Percentiles rank a stretch among this genome's conserved stretches.
These are phyloP conservation scores for Dactylonectria macrodidyma DNA, from an alignment of 2,329 filamentous ascomycete species.

Conservation along the genomic window DNA sequence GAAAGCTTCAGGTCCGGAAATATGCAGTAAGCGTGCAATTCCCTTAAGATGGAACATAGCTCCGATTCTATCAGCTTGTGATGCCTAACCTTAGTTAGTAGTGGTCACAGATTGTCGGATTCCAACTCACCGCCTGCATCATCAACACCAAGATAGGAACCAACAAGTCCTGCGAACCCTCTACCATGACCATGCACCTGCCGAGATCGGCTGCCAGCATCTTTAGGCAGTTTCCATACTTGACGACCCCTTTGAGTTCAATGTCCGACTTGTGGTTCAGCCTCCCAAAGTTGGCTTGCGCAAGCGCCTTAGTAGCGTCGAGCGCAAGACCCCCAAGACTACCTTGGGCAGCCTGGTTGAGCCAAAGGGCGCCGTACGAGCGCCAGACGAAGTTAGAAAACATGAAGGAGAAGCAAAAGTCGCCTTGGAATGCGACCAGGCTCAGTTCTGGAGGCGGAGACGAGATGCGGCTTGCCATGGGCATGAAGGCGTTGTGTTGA, in stretches of 20 bases:
- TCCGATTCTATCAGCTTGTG: slow-evolving; percentile 19
- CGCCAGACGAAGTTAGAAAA: slow-evolving; percentile 41
- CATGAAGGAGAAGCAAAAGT: slow-evolving; percentile 40
- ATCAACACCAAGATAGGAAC: slow-evolving; percentile 30
- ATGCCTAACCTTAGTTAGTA: slow-evolving; percentile 18
- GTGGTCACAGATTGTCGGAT: not conserved
- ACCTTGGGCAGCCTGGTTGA: slow-evolving; percentile 35
- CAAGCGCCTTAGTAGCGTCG: slow-evolving; percentile 29
- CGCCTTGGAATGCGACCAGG: slow-evolving; percentile 36
- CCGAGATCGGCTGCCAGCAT: slow-evolving; percentile 20
- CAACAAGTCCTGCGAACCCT: slow-evolving; percentile 12
- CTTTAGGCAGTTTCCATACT: slow-evolving; percentile 29
- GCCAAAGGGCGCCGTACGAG: slow-evolving; percentile 34
- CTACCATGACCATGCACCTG: slow-evolving; percentile 3
- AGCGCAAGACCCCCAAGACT: slow-evolving; percentile 32
- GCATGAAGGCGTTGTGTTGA: not conserved
- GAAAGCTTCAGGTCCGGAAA: slow-evolving; percentile 31
- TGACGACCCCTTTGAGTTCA: slow-evolving; percentile 19
- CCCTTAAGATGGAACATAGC: slow-evolving; percentile 30
- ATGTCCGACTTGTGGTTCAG: slow-evolving; percentile 22
- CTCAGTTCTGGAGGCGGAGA: slow-evolving; percentile 37
- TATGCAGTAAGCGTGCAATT: slow-evolving; percentile 23
- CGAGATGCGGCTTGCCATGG: not conserved
- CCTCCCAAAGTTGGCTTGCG: slow-evolving; percentile 29
- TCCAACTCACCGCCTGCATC: slow-evolving; percentile 28